Percentiles rank a stretch among this genome's conserved stretches.
These are phyloP conservation scores for Cajanus cajan DNA, from an alignment of 306 rosid genomes.

Conservation along the genomic window DNA sequence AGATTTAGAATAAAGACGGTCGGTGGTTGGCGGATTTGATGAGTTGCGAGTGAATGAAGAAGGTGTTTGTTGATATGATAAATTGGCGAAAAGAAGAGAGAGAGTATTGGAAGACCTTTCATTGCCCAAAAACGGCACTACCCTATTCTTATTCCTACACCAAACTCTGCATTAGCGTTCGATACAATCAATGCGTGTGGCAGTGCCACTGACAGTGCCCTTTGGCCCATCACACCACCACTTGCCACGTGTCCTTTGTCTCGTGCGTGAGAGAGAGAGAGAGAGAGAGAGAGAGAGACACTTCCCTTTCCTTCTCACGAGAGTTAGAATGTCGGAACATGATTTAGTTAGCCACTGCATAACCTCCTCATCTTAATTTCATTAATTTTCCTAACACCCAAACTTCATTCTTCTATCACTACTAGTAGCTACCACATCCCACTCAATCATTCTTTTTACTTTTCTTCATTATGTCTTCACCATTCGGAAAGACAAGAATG, in stretches of 20 bases:
- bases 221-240: slow-evolving; percentile 13
- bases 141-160: background rate
- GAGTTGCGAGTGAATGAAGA: background rate
- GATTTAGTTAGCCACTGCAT: background rate
- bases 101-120: background rate
- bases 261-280: no score
- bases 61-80: background rate
- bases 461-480: background rate
- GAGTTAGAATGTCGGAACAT: slow-evolving; percentile 32
- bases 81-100: no score
- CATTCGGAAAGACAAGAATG: background rate
- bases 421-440: background rate
- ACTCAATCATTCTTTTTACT: background rate
- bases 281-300: no score
- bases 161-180: background rate
- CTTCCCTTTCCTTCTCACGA: slow-evolving; percentile 6
- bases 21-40: slow-evolving; percentile 15
- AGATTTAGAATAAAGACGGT: slow-evolving; percentile 1
- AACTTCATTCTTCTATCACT: background rate
- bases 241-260: slow-evolving; percentile 6
- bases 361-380: background rate
- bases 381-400: background rate
- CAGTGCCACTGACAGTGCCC: background rate
- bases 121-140: background rate
- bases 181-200: background rate